phyloP scores from a whole-genome alignment of 768 basidiomycete genomes.

The Psilocybe sp. region DNA sequence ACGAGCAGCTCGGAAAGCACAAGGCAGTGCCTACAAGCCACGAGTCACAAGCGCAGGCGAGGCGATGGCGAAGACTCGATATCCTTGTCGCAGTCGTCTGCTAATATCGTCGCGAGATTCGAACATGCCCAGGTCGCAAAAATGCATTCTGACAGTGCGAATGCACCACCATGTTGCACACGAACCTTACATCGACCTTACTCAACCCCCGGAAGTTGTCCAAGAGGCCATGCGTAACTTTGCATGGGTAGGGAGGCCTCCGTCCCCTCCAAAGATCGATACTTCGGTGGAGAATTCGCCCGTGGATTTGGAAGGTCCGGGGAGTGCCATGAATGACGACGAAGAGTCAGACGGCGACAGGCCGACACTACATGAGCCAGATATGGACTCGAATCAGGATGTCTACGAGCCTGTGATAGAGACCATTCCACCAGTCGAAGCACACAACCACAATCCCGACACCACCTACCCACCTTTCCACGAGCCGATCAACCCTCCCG shows the following conservation, averaged over 20 bases:
- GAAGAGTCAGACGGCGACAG: slow-evolving; percentile 7
- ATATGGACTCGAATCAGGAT: background rate
- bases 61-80: slow-evolving; percentile 37
- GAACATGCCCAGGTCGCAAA: slow-evolving; percentile 12
- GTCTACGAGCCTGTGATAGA: too few species aligned
- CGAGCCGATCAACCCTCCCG: slow-evolving; percentile 3
- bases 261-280: background rate
- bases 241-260: slow-evolving; percentile 18
- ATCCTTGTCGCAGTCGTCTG: slow-evolving; percentile 42
- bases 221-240: slow-evolving; percentile 32
- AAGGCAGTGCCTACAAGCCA: slow-evolving; percentile 27
- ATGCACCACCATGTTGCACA: slow-evolving; percentile 44
- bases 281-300: background rate
- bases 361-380: background rate
- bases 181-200: slow-evolving; percentile 39
- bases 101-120: slow-evolving; percentile 43
- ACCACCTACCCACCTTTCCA: slow-evolving; percentile 2
- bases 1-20: slow-evolving; percentile 24
- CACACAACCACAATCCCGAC: background rate
- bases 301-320: background rate
- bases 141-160: slow-evolving; percentile 33
- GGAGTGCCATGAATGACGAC: slow-evolving; percentile 8
- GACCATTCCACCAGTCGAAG: too few species aligned
- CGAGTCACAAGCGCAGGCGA: slow-evolving; percentile 35
- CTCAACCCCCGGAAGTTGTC: slow-evolving; percentile 33